These are phyloP conservation scores for Phaffia australis DNA, from an alignment of 768 basidiomycete genomes.

Conservation along the genomic window DNA sequence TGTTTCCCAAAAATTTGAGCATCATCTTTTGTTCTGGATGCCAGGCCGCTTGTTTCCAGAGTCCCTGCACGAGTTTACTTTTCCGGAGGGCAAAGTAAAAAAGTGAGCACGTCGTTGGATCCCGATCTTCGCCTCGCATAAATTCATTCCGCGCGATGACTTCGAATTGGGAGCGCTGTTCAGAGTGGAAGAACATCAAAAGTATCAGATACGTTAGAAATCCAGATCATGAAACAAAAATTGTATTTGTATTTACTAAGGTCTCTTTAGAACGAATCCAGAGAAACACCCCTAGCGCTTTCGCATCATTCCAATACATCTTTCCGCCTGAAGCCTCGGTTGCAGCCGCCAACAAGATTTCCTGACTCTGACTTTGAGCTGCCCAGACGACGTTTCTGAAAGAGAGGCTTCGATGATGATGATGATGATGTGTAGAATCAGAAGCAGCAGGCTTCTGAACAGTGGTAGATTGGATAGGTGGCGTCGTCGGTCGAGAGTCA, in stretches of 20 bases:
- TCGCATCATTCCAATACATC: conserved; percentile 82
- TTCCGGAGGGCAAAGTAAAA: conserved; percentile 94
- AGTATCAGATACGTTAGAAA: conserved; percentile 18
- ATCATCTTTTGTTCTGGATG: conserved; percentile 79
- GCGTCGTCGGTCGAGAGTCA: conserved; percentile 38
- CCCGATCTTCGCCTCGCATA: conserved; percentile 71
- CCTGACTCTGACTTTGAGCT: conserved; percentile 88
- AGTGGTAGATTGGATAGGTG: neutral
- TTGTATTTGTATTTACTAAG: conserved; percentile 50
- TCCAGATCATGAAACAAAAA: neutral
- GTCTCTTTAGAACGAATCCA: conserved; percentile 74
- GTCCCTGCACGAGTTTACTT: conserved; percentile 76
- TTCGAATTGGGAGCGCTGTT: conserved; percentile 70
- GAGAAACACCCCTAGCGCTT: conserved; percentile 69
- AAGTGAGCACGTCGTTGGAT: conserved; percentile 78
- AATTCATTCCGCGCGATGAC: conserved; percentile 83
- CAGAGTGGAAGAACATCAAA: neutral
- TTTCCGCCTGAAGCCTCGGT: conserved; percentile 64
- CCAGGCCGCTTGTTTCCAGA: conserved; percentile 92
- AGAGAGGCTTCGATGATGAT: conserved; percentile 29
- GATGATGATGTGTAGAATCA: conserved; percentile 4
- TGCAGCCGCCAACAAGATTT: conserved; percentile 61
- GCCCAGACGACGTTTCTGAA: conserved; percentile 92
- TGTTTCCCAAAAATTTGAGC: conserved; percentile 84
- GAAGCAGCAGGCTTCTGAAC: conserved; percentile 27